Conservation (phyloP, 2,329 filamentous ascomycete genomes). For the Aurifilum marmelostoma region DNA sequence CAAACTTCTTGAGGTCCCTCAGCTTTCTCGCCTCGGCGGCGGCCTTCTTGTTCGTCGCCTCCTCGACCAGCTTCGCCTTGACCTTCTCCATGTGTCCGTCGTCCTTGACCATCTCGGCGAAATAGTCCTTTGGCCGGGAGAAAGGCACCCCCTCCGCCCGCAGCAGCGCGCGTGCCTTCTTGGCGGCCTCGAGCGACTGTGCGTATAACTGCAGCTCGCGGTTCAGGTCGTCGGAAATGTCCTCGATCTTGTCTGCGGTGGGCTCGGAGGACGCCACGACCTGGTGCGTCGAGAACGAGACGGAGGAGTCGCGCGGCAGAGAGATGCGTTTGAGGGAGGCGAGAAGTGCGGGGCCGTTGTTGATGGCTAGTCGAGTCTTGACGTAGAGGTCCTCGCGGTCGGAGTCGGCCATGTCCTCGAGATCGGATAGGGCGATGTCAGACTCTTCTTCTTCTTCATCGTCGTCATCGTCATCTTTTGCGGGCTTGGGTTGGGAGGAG, state of each 20-base stretch:
- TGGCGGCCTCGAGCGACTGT: constrained; percentile 80
- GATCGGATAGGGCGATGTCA: constrained; percentile 79
- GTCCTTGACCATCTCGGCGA: constrained; percentile 98
- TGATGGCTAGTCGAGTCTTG: constrained; percentile 92
- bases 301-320: constrained; percentile 66
- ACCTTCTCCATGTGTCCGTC: constrained; percentile 98
- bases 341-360: constrained; percentile 88
- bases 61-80: constrained; percentile 89
- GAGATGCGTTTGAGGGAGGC: constrained; percentile 79
- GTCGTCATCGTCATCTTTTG: constrained; percentile 58
- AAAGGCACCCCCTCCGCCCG: constrained; percentile 85
- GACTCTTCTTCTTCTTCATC: constrained; percentile 78
- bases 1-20: constrained; percentile 97
- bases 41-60: constrained; percentile 90
- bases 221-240: constrained; percentile 88
- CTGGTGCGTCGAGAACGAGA: constrained; percentile 84
- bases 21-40: constrained; percentile 87
- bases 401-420: constrained; percentile 72
- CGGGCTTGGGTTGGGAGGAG: constrained; percentile 40
- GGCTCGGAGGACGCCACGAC: constrained; percentile 69
- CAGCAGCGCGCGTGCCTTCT: constrained; percentile 71
- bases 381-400: constrained; percentile 83
- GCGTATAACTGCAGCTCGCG: constrained; percentile 93
- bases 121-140: constrained; percentile 89
- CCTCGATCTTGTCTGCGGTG: constrained; percentile 69